Evolutionary conservation across 2,329 filamentous ascomycete species (phyloP), one percentile per base, ranked within the genome.

Genomic region (Nemania abortiva): DNA sequence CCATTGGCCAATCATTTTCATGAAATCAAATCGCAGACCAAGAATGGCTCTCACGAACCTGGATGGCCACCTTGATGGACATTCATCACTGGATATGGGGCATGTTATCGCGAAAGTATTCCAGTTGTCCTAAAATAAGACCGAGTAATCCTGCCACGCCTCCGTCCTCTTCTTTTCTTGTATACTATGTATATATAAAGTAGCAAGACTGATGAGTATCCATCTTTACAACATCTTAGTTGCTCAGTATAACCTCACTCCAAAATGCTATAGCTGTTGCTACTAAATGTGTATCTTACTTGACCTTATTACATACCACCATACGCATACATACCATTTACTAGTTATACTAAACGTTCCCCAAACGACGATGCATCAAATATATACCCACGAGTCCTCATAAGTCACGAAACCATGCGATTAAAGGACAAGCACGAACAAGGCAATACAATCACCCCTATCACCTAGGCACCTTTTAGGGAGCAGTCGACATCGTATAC

Each of bases 91-190:
- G 54, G 55, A 31, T 60, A 56, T 56, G 55, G 29, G 29, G 50
- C 34, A 6, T 3, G 65, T 60, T 54, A 20, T 49, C 60, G 60
- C 42, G 49, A 6, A 47, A 39, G 27, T 52, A 58, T 53, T 54
- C 50, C 37, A 45, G 18, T 62, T 47, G n/a, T 37, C 45, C 58
- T 69, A 69, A 62, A 69, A 66, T 69, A 69, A 61, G 52, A 31
- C 11, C 29, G 34, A 62, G 3, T 59, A 55, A 47, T 53, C 57
- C 57, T 52, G 20, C 29, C 0, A 31, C 39, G 4, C 18, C 13
- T 57, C 3, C 22, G 1, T 13, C n/a, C 52, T 13, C 3, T 34
- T 29, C 7, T 42, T 34, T 42, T 39, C 54, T 42, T 15, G 18
- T 27, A 6, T 57, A 57, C n/a, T n/a, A n/a, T n/a, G n/a, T 39